phyloP scores from a whole-genome alignment of 805 yeast genomes.

The Clavispora fructus region DNA sequence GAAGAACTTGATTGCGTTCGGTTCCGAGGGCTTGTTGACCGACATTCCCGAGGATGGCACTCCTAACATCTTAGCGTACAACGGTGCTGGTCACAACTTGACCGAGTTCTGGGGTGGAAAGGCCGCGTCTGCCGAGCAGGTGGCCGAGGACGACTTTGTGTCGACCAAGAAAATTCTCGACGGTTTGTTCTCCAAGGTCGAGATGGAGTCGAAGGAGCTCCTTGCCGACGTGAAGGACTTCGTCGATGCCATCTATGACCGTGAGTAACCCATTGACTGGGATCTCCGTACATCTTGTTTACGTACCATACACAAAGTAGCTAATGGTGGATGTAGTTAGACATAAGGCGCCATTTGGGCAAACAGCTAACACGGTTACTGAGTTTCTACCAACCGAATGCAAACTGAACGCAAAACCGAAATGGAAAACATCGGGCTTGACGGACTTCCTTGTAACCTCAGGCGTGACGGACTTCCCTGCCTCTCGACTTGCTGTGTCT shows the following conservation, averaged over 20 bases:
- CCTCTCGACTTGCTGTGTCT: too few species aligned
- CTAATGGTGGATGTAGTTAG: too few species aligned
- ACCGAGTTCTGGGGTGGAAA: conserved; percentile 53
- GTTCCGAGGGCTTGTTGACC: conserved; percentile 52
- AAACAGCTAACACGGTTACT: too few species aligned
- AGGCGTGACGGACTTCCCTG: too few species aligned
- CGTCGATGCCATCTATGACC: conserved; percentile 23
- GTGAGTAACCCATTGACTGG: conserved; percentile 8
- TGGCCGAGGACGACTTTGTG: conserved; percentile 13
- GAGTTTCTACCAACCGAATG: too few species aligned
- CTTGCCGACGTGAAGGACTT: conserved; percentile 22
- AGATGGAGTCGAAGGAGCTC: conserved; percentile 14
- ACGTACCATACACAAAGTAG: background rate
- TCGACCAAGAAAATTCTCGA: conserved; percentile 16
- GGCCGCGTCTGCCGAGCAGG: conserved; percentile 9
- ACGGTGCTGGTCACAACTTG: conserved; percentile 76
- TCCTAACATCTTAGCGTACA: conserved; percentile 71
- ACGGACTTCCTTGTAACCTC: too few species aligned
- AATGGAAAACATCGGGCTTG: too few species aligned
- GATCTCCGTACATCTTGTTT: background rate
- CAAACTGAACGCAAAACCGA: too few species aligned
- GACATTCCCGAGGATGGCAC: conserved; percentile 67
- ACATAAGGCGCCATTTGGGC: too few species aligned
- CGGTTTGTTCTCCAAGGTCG: conserved; percentile 16
- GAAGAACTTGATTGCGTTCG: conserved; percentile 66